phyloP scores from a whole-genome alignment of 75 land plant genomes.

The Sequoiadendron giganteum region DNA sequence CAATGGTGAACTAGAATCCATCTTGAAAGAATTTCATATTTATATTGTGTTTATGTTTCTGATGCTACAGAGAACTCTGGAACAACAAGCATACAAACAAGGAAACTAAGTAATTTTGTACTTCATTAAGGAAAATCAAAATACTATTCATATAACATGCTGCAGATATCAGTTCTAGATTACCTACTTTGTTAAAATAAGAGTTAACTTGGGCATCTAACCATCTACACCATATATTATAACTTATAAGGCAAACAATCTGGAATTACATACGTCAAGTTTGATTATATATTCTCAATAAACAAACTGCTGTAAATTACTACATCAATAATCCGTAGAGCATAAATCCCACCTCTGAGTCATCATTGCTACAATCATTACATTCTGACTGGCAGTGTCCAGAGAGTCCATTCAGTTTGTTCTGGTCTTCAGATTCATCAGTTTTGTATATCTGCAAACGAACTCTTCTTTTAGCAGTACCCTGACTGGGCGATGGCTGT shows the following conservation, averaged over 20 bases:
- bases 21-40: neutral
- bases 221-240: neutral
- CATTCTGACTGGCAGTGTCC: neutral
- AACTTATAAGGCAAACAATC: neutral
- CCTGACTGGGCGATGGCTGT: neutral
- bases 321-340: neutral
- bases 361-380: neutral
- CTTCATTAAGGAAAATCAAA: neutral
- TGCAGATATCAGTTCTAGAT: neutral
- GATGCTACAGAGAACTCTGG: neutral
- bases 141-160: neutral
- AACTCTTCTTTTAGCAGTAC: neutral
- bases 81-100: neutral
- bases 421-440: neutral
- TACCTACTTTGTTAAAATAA: neutral
- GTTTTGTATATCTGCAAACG: neutral
- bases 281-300: neutral
- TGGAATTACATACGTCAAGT: neutral
- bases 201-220: neutral
- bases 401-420: neutral
- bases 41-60: neutral
- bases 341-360: slow-evolving; percentile 3
- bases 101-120: neutral
- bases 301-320: neutral
- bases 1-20: neutral